Evolutionary conservation across 1,284 basidiomycete species (phyloP).

Genomic region (Trichosporon ovoides): DNA sequence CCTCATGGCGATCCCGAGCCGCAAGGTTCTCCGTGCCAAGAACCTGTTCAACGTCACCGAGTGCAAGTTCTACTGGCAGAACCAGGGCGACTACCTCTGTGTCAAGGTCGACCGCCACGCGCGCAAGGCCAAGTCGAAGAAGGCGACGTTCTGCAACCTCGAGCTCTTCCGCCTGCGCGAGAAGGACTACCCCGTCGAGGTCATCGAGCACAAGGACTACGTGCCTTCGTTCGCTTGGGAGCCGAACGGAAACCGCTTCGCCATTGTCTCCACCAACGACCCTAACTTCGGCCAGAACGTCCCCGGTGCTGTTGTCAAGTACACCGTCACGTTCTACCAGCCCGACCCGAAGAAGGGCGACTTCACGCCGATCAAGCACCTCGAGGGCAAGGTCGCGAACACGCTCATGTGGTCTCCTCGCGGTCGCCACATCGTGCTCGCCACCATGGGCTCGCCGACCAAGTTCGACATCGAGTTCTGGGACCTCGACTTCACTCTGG

Average conservation of each 20-base stretch:
- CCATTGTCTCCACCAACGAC: slow-evolving; percentile 89
- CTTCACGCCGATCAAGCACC: slow-evolving; percentile 79
- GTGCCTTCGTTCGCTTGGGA: slow-evolving; percentile 99
- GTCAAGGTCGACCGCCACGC: slow-evolving; percentile 96
- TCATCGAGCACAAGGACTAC: slow-evolving; percentile 94
- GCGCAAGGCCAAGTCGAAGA: slow-evolving; percentile 85
- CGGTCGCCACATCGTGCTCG: slow-evolving; percentile 91
- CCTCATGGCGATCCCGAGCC: slow-evolving; percentile 80
- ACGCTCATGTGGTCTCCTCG: slow-evolving; percentile 96
- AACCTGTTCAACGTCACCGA: slow-evolving; percentile 98
- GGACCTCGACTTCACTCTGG: slow-evolving; percentile 88
- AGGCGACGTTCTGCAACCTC: slow-evolving; percentile 97
- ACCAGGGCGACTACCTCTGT: slow-evolving; percentile 96
- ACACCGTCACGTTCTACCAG: slow-evolving; percentile 94
- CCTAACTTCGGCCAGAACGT: slow-evolving; percentile 85
- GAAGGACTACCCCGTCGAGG: slow-evolving; percentile 97
- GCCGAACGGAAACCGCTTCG: slow-evolving; percentile 91
- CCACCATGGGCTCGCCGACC: slow-evolving; percentile 86
- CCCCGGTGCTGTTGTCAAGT: slow-evolving; percentile 89
- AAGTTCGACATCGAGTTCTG: slow-evolving; percentile 99
- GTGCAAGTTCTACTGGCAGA: slow-evolving; percentile 99
- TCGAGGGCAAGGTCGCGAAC: slow-evolving; percentile 85
- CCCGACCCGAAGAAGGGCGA: slow-evolving; percentile 96
- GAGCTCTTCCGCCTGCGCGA: slow-evolving; percentile 97
- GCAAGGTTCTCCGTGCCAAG: slow-evolving; percentile 83